These are phyloP conservation scores for Penicillium crystallinum DNA, from an alignment of 495 filamentous ascomycete genomes.

Conservation along the genomic window DNA sequence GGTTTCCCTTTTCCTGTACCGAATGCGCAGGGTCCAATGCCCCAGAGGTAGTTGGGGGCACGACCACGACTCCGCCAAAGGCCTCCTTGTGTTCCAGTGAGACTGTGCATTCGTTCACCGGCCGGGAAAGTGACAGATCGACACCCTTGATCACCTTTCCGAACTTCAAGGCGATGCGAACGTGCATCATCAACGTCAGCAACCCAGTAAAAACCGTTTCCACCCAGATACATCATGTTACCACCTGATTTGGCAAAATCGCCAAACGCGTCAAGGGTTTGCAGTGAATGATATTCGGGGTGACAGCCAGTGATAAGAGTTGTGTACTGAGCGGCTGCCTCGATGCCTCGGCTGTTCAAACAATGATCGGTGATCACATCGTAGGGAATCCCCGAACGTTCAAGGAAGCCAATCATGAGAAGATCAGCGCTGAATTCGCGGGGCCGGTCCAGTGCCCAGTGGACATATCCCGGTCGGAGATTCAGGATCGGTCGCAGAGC, in stretches of 20 bases:
- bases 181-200: background rate
- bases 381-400: conserved; percentile 20
- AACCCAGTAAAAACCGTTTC: conserved; percentile 28
- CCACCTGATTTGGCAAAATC: conserved; percentile 17
- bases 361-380: conserved; percentile 31
- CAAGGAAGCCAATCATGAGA: conserved; percentile 23
- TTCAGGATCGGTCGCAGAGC: conserved; percentile 24
- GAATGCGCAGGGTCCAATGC: conserved; percentile 23
- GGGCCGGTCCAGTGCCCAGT: conserved; percentile 25
- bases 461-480: conserved; percentile 21
- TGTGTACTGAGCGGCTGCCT: background rate
- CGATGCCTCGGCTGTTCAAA: conserved; percentile 13
- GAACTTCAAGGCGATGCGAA: conserved; percentile 29
- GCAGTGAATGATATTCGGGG: background rate
- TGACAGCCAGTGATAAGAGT: background rate
- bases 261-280: conserved; percentile 6
- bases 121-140: conserved; percentile 22
- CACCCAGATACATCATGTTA: conserved; percentile 26
- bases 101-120: conserved; percentile 12
- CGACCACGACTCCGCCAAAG: conserved; percentile 27
- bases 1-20: conserved; percentile 18
- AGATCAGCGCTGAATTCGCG: conserved; percentile 29
- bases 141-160: conserved; percentile 25
- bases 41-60: conserved; percentile 23
- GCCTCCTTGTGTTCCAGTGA: conserved; percentile 19